A percentile compares a stretch with the other conserved stretches of the same genome.
These are phyloP conservation scores for Spirogloea muscicola DNA, from an alignment of 139 green algal species.

Conservation along the genomic window DNA sequence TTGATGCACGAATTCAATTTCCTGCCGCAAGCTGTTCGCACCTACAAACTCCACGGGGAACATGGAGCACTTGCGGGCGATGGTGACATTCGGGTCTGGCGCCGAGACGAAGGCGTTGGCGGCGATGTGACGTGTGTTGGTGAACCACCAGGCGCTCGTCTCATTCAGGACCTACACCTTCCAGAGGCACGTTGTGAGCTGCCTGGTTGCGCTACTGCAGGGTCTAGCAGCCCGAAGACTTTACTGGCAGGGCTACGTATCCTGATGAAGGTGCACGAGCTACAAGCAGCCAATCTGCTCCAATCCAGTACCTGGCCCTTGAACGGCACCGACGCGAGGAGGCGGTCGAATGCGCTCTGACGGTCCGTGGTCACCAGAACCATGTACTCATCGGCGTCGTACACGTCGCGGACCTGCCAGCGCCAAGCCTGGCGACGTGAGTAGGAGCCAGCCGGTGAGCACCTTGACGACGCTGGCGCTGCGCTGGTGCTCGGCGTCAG, in stretches of 20 bases:
- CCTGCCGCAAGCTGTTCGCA: no score
- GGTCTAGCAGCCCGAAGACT: neutral
- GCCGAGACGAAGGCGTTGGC: slow-evolving; percentile 73
- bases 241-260: neutral
- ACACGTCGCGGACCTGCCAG: slow-evolving; percentile 88
- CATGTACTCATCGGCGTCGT: slow-evolving; percentile 82
- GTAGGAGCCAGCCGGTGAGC: no score
- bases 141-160: slow-evolving; percentile 94
- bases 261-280: neutral
- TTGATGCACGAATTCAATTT: neutral
- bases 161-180: slow-evolving; percentile 97
- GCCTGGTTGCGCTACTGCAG: neutral
- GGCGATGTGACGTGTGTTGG: slow-evolving; percentile 72
- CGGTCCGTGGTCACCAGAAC: slow-evolving; percentile 94
- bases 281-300: neutral
- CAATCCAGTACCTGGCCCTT: slow-evolving; percentile 91
- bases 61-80: slow-evolving; percentile 90
- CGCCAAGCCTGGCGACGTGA: no score
- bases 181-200: no score
- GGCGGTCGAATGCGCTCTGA: slow-evolving; percentile 91
- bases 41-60: slow-evolving; percentile 98
- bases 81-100: slow-evolving; percentile 87
- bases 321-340: slow-evolving; percentile 88
- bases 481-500: no score
- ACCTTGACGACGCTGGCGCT: no score